Conservation (phyloP, 768 basidiomycete species). For the Nevesoporus exiguus region DNA sequence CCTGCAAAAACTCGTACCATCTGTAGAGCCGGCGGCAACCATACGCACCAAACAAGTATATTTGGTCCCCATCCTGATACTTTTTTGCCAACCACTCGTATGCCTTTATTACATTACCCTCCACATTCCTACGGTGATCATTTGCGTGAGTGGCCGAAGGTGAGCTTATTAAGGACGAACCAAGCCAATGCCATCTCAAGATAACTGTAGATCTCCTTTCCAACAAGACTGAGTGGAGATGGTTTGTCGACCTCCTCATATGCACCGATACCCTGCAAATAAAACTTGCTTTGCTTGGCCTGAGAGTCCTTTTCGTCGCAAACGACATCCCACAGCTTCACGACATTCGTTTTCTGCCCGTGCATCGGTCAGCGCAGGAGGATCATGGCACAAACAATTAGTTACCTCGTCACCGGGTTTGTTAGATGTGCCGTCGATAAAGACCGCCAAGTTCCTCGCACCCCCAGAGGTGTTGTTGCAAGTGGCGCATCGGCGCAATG, state of each 20-base stretch:
- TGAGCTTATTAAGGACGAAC: neutral
- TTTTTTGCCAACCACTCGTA: conserved; percentile 7
- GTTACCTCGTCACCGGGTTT: neutral
- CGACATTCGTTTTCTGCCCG: neutral
- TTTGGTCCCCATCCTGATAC: conserved; percentile 2
- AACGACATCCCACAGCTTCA: neutral
- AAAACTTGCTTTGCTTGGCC: neutral
- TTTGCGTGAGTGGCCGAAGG: neutral
- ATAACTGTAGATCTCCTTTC: neutral
- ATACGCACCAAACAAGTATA: conserved; percentile 38
- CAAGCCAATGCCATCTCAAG: conserved; percentile 1
- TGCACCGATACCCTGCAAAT: neutral
- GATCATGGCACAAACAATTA: neutral
- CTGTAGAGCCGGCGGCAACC: neutral
- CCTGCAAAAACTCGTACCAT: conserved; percentile 19
- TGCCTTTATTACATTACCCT: neutral
- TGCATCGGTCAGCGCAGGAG: neutral
- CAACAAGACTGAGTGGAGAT: neutral
- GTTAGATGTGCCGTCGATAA: neutral
- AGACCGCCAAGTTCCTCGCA: neutral
- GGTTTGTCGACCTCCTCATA: neutral
- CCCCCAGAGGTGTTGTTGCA: neutral
- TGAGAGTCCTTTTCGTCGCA: neutral
- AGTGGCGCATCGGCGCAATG: neutral
- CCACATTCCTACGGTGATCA: conserved; percentile 1